phyloP scores from a whole-genome alignment of 2,329 filamentous ascomycete genomes.

The Neonectria faginata region DNA sequence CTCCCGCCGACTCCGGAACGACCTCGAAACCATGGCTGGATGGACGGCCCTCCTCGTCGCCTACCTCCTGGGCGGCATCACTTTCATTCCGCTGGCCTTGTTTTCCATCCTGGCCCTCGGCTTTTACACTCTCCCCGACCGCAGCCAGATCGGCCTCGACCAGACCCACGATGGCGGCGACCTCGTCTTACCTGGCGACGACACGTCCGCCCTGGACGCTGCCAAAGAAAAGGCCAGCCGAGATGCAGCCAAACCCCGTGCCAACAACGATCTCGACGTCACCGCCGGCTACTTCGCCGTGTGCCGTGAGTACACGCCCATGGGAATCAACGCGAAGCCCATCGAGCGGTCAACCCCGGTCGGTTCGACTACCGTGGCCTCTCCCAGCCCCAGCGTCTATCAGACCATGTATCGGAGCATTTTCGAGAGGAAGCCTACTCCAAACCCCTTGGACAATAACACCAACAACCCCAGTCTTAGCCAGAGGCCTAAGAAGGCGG shows the following conservation, averaged over 20 bases:
- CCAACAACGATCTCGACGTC: conserved; percentile 76
- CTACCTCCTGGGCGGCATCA: conserved; percentile 89
- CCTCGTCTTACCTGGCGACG: conserved; percentile 71
- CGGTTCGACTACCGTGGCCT: conserved; percentile 77
- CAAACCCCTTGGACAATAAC: conserved; percentile 62
- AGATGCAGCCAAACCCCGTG: conserved; percentile 68
- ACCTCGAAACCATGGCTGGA: conserved; percentile 58
- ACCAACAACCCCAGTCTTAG: conserved; percentile 60
- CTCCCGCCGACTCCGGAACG: conserved; percentile 33
- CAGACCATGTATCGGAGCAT: conserved; percentile 98
- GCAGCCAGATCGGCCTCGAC: conserved; percentile 53
- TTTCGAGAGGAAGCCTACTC: conserved; percentile 79
- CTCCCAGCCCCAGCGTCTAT: conserved; percentile 93
- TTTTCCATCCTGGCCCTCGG: conserved; percentile 71
- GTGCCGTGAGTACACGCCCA: conserved; percentile 90
- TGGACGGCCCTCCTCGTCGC: conserved; percentile 73
- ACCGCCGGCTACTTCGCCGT: conserved; percentile 96
- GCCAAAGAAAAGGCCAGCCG: conserved; percentile 66
- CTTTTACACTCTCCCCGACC: conserved; percentile 74
- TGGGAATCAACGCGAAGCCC: conserved; percentile 91
- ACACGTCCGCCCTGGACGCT: conserved; percentile 71
- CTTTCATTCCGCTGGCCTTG: conserved; percentile 82
- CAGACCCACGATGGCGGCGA: conserved; percentile 48
- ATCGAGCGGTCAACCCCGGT: conserved; percentile 87
- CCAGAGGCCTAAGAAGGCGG: conserved; percentile 72